Percentiles rank a stretch among this genome's conserved stretches.
phyloP scores from a whole-genome alignment of 441 rosid species.

The Arabidopsis hybrid region DNA sequence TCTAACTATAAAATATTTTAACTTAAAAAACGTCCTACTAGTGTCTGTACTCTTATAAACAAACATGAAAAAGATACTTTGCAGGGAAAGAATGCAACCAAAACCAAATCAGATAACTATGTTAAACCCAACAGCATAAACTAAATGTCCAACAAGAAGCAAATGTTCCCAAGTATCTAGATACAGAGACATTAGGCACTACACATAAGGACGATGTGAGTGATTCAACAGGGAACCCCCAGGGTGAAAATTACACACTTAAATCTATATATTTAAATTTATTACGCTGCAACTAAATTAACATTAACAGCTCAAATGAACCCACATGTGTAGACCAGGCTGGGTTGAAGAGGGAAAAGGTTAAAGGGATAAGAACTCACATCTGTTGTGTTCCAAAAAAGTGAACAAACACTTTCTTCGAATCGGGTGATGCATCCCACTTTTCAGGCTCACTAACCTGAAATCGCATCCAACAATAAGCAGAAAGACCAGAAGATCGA shows the following conservation, averaged over 20 bases:
- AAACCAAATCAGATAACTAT: background rate
- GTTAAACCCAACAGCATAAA: background rate
- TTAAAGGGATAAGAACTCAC: constrained; percentile 57
- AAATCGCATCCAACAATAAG: constrained; percentile 40
- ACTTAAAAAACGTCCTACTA: too few relatives aligned
- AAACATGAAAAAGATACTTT: background rate
- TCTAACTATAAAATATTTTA: background rate
- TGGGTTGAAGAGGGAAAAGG: background rate
- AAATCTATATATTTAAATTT: background rate
- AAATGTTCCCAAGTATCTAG: background rate
- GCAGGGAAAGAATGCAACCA: background rate
- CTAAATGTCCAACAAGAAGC: background rate
- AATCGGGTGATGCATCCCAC: constrained; percentile 84
- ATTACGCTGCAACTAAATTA: background rate
- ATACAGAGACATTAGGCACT: constrained; percentile 1
- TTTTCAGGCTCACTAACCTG: constrained; percentile 97
- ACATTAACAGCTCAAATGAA: constrained; percentile 8
- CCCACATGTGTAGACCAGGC: background rate
- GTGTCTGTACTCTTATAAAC: background rate
- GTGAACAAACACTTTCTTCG: constrained; percentile 94
- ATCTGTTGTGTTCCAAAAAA: constrained; percentile 99
- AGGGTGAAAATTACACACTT: background rate
- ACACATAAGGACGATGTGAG: constrained; percentile 3
- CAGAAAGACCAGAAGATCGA: constrained; percentile 5
- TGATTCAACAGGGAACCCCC: constrained; percentile 1